Conservation (phyloP, 2,329 filamentous ascomycete genomes). For the Beauveria varroae region DNA sequence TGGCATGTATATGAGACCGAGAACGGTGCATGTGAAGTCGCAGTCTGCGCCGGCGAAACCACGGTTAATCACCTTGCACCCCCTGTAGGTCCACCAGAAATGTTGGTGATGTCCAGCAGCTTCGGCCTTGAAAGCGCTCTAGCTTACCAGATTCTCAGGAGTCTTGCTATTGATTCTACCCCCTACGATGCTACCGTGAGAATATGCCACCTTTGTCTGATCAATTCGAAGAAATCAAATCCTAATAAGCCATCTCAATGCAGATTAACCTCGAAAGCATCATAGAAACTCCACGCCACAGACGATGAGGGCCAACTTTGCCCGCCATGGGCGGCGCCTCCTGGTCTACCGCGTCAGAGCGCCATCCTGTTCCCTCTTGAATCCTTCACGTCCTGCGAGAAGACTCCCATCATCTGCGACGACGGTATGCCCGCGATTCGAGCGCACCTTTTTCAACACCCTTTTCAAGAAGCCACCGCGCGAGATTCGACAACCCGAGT, state of each 20-base stretch:
- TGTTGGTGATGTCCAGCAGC: conserved; percentile 4
- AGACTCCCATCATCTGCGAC: conserved; percentile 20
- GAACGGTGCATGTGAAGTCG: not conserved
- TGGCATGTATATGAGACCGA: not conserved
- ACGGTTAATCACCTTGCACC: conserved; percentile 4
- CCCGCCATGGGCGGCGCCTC: conserved; percentile 36
- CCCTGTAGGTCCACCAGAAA: conserved; percentile 12
- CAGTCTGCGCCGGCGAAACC: conserved; percentile 8
- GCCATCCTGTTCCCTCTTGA: conserved; percentile 26
- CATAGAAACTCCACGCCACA: not conserved
- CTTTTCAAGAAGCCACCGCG: conserved; percentile 54
- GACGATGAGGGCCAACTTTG: conserved; percentile 36
- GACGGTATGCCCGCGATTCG: conserved; percentile 16
- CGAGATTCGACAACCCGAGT: conserved; percentile 51
- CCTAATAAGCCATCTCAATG: not conserved
- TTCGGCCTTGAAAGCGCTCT: not conserved
- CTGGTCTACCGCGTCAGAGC: conserved; percentile 26
- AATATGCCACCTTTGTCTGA: too few species aligned
- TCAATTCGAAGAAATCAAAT: not conserved
- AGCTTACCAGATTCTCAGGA: not conserved
- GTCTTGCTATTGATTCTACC: not conserved
- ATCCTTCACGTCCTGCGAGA: conserved; percentile 15
- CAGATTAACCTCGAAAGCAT: not conserved
- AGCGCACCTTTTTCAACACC: conserved; percentile 48
- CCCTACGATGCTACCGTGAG: conserved; percentile 1